phyloP scores from a whole-genome alignment of 768 basidiomycete species.

The Kwoniella dendrophila region DNA sequence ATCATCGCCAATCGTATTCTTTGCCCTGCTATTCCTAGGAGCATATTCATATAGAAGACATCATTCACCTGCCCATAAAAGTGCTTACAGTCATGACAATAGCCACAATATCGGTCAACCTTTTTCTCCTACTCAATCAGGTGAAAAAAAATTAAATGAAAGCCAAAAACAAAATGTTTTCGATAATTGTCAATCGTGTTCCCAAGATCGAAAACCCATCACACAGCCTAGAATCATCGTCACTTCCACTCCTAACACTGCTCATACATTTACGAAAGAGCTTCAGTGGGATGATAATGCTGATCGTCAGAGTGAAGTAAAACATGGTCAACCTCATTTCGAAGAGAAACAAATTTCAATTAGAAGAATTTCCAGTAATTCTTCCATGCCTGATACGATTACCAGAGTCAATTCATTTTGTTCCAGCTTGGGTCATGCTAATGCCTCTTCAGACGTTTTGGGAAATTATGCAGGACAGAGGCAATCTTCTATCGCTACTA shows the following conservation, averaged over 20 bases:
- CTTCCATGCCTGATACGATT: slow-evolving; percentile 15
- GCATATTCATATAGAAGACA: slow-evolving; percentile 11
- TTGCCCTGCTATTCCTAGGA: slow-evolving; percentile 5
- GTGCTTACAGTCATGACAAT: not conserved
- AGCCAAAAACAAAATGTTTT: no score
- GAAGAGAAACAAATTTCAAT: slow-evolving; percentile 25
- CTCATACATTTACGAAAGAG: no score
- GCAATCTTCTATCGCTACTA: not conserved
- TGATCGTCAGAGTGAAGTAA: not conserved
- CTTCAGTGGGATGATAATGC: not conserved
- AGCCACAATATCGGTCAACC: not conserved
- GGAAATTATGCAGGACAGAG: not conserved
- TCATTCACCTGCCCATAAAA: not conserved
- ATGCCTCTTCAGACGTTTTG: slow-evolving; percentile 2
- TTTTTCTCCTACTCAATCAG: not conserved
- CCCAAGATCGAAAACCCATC: no score
- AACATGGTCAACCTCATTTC: slow-evolving; percentile 27
- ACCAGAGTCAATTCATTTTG: slow-evolving; percentile 30
- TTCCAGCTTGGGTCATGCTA: slow-evolving; percentile 17
- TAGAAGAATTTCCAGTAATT: slow-evolving; percentile 28
- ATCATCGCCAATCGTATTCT: slow-evolving; percentile 11
- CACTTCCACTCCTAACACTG: no score
- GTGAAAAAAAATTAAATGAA: no score
- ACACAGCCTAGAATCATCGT: no score
- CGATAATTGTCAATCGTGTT: no score